Base-by-base conservation (phyloP, 2,329 filamentous ascomycete genomes). In the Xylariomycetidae sp. region DNA sequence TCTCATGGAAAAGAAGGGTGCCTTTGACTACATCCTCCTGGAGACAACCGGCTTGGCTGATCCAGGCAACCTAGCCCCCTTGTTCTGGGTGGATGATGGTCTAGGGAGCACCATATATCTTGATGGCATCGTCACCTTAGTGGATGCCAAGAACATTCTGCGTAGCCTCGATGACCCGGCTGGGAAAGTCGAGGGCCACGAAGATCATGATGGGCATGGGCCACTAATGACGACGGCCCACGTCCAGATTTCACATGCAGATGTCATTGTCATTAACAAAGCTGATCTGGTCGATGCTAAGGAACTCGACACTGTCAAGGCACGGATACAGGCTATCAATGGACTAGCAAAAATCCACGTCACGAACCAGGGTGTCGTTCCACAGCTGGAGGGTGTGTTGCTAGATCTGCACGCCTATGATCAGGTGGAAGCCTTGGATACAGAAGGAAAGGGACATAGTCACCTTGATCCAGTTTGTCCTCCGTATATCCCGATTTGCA, bases 71-170 rank as follows among this genome's bases (percentile, higher is more conserved):
- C 80, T 98, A 32, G 92, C 92, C 1, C 92, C 92, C 1, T 66
- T 97, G 11, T 98, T 98, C 65, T 98, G 92, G 92, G 82, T 98
- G 16, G 92, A 98, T 50, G 90, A 97, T 46, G 92, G 89, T 1
- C 74, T 98, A 3, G 90, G 88, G 6, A 95, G 89, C 59, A 89
- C 84, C 23, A 96, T 98, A 50, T 98, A 94, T 59, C 77, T 98
- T 0, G 92, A 98, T 54, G 92, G 92, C 2, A 95, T 98, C 36
- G 89, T 97, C 29, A 97, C 92, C 0, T 69, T 98, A 2, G 87
- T 98, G 14, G 92, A 98, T 58, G 90, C 89, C 19, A 94, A 92
- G 64, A 96, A 97, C 51, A 85, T 98, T 15, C 59, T 94, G 4
- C 80, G 74, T 43, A 86, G 80, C 49, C 72, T 98, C 3, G 86